phyloP scores from a whole-genome alignment of 768 basidiomycete species.

The button mushroom (Agaricus bisporus) region DNA sequence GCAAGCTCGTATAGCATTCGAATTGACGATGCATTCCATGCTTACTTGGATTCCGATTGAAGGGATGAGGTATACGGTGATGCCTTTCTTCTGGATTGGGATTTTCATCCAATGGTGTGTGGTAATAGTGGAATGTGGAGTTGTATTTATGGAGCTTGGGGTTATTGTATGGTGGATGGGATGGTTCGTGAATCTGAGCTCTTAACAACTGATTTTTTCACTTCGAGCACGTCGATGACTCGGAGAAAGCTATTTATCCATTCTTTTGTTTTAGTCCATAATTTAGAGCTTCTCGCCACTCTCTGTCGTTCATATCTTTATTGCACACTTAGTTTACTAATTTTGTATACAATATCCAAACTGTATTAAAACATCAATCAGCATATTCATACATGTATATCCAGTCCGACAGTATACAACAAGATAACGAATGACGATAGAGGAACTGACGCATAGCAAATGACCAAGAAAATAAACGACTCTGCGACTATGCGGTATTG shows the following conservation, averaged over 20 bases:
- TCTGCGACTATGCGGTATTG: not conserved
- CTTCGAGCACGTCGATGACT: not conserved
- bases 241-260: not conserved
- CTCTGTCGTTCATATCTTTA: not conserved
- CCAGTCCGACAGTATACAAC: not conserved
- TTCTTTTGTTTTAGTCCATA: not conserved
- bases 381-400: slow-evolving; percentile 7
- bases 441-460: no score
- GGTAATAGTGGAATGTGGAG: slow-evolving; percentile 48
- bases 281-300: not conserved
- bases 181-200: slow-evolving; percentile 53
- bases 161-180: slow-evolving; percentile 72
- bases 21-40: slow-evolving; percentile 46
- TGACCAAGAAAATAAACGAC: no score
- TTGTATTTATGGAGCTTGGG: slow-evolving; percentile 53
- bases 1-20: slow-evolving; percentile 53
- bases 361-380: not conserved
- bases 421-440: not conserved
- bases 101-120: slow-evolving; percentile 66
- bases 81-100: slow-evolving; percentile 60
- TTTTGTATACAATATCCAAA: slow-evolving; percentile 8
- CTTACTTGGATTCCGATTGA: slow-evolving; percentile 54
- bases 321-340: not conserved
- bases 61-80: slow-evolving; percentile 54
- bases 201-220: slow-evolving; percentile 17